Percentiles rank a stretch among this genome's conserved stretches.
Evolutionary conservation across 306 rosid species (phyloP).

Genomic region (Rubus idaeus): DNA sequence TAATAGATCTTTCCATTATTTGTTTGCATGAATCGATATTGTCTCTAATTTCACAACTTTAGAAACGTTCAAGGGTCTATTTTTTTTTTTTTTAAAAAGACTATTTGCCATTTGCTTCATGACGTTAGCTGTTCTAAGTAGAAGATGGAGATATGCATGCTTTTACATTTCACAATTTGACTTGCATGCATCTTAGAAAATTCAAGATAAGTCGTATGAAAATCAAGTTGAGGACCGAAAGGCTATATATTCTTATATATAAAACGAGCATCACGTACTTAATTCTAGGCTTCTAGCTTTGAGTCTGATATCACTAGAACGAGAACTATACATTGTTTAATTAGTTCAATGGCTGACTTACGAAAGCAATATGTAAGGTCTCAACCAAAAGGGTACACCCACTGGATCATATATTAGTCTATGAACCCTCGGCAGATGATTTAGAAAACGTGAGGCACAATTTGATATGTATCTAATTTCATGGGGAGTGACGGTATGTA

Average conservation of each 20-base stretch:
- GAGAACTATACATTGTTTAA: neutral
- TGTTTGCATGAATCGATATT: neutral
- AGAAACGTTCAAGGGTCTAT: neutral
- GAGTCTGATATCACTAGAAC: neutral
- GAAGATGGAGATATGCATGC: neutral
- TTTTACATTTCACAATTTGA: neutral
- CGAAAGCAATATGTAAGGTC: neutral
- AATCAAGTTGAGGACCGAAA: neutral
- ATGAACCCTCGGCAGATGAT: neutral
- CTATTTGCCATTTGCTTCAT: neutral
- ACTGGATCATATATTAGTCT: neutral
- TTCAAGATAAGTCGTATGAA: neutral
- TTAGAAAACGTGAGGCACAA: conserved; percentile 6
- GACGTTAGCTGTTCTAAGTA: neutral
- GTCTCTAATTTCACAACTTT: neutral
- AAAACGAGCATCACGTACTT: neutral
- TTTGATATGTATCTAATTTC: neutral
- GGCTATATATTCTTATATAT: neutral
- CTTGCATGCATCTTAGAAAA: neutral
- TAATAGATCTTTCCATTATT: neutral
- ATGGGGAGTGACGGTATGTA: neutral
- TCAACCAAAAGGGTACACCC: neutral
- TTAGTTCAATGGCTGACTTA: neutral
- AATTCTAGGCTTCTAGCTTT: neutral
- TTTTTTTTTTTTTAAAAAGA: neutral